phyloP scores from a whole-genome alignment of 768 basidiomycete genomes.

The Auricularia sp. region DNA sequence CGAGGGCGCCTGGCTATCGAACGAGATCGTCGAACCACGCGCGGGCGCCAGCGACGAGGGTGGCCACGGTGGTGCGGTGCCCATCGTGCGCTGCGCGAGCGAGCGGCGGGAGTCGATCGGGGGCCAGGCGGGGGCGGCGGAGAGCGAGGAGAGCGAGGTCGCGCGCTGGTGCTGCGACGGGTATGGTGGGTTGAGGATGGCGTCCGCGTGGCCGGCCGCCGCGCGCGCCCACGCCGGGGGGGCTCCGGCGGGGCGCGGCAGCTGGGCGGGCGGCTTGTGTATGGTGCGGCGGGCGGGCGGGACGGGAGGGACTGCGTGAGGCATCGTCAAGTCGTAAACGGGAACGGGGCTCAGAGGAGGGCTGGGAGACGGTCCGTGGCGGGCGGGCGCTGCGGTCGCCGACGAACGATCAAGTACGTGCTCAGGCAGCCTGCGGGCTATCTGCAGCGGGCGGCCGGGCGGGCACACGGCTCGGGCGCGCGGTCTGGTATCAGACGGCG shows the following conservation, averaged over 20 bases:
- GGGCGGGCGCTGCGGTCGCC: not conserved
- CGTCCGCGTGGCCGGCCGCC: not conserved
- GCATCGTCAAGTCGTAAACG: conserved; percentile 2
- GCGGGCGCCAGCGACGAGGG: not conserved
- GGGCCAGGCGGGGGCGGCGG: too few species aligned
- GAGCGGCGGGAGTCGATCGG: not conserved
- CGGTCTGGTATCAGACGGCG: conserved; percentile 1
- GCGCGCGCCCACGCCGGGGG: not conserved
- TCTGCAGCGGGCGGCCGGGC: not conserved
- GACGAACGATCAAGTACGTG: not conserved
- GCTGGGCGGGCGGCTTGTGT: not conserved
- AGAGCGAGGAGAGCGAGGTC: too few species aligned
- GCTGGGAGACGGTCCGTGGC: not conserved
- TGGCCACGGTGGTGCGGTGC: not conserved
- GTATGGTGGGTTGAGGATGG: not conserved
- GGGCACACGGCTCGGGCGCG: not conserved
- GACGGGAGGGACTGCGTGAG: not conserved
- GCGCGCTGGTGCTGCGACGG: too few species aligned
- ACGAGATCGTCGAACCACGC: not conserved
- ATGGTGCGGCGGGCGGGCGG: not conserved
- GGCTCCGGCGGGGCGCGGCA: not conserved
- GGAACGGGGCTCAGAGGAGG: not conserved
- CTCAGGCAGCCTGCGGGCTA: not conserved
- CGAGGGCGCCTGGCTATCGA: not conserved
- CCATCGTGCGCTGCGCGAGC: not conserved